Conservation (phyloP, 495 filamentous ascomycete genomes). For the Parachaetomium inaequale region DNA sequence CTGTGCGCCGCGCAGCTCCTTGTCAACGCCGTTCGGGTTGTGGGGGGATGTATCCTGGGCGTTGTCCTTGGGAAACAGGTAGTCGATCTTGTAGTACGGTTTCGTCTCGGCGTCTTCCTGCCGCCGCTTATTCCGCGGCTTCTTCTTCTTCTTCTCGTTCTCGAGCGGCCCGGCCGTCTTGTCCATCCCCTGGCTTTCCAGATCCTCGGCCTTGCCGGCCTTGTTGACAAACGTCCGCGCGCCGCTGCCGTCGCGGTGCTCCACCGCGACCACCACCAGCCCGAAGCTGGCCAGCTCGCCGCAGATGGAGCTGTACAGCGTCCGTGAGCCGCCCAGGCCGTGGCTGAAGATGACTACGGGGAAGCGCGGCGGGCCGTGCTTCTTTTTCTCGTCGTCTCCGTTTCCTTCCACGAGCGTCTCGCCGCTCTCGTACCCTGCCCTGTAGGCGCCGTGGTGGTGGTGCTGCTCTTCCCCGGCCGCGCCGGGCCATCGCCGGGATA, state of each 20-base stretch:
- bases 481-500: slow-evolving; percentile 36
- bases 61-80: slow-evolving; percentile 44
- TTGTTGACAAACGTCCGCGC: slow-evolving; percentile 57
- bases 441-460: neutral
- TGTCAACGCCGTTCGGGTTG: slow-evolving; percentile 36
- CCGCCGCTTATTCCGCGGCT: neutral
- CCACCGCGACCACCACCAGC: slow-evolving; percentile 63
- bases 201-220: slow-evolving; percentile 20
- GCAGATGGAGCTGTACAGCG: slow-evolving; percentile 58
- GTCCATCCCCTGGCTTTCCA: slow-evolving; percentile 24
- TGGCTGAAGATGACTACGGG: slow-evolving; percentile 68
- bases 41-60: slow-evolving; percentile 37
- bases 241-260: slow-evolving; percentile 64
- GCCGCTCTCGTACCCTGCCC: neutral
- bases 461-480: slow-evolving; percentile 34
- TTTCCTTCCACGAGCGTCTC: slow-evolving; percentile 8
- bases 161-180: slow-evolving; percentile 5
- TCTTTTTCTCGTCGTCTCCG: neutral
- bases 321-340: slow-evolving; percentile 61
- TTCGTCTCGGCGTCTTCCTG: slow-evolving; percentile 8
- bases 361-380: slow-evolving; percentile 39
- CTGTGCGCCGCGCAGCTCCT: slow-evolving; percentile 50
- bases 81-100: slow-evolving; percentile 41
- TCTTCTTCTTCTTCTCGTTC: neutral
- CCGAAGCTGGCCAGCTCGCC: slow-evolving; percentile 63